Conservation (phyloP, 257 asterid genomes). For the Plantago ovata region DNA sequence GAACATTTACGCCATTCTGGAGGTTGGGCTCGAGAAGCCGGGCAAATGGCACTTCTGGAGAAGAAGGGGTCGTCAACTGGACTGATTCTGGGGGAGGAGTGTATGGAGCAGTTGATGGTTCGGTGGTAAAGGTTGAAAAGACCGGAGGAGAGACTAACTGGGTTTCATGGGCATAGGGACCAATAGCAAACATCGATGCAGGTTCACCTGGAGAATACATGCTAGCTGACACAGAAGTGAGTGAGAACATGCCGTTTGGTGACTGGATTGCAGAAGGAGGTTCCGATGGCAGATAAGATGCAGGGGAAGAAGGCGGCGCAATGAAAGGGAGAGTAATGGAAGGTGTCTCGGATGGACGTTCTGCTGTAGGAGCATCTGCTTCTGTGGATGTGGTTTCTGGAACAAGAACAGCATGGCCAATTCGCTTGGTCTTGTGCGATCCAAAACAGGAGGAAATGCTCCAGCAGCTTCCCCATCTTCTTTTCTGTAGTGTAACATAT, state of each 20-base stretch:
- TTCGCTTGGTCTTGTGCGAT: constrained; percentile 55
- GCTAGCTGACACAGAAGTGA: constrained; percentile 54
- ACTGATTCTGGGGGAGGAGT: constrained; percentile 94
- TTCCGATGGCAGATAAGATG: constrained; percentile 81
- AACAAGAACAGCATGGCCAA: constrained; percentile 67
- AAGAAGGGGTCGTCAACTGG: constrained; percentile 87
- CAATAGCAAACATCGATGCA: constrained; percentile 75
- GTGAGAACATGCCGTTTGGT: constrained; percentile 57
- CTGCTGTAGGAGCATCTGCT: constrained; percentile 36
- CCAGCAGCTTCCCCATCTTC: constrained; percentile 83
- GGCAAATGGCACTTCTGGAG: constrained; percentile 99
- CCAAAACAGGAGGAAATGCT: constrained; percentile 84
- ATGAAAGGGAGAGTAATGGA: constrained; percentile 62
- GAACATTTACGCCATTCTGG: constrained; percentile 47
- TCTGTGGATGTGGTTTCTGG: constrained; percentile 51
- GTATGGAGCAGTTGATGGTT: constrained; percentile 94
- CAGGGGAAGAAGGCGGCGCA: constrained; percentile 98
- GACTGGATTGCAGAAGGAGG: constrained; percentile 78
- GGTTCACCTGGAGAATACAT: constrained; percentile 89
- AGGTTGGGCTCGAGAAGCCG: constrained; percentile 69
- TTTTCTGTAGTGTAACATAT: constrained; percentile 47
- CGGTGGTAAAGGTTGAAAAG: constrained; percentile 84
- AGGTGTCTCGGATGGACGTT: constrained; percentile 43
- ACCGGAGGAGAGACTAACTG: constrained; percentile 94
- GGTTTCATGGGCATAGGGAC: constrained; percentile 90